These are phyloP conservation scores for Ophiostoma pallidulum DNA, from an alignment of 2,329 filamentous ascomycete species.

Conservation along the genomic window DNA sequence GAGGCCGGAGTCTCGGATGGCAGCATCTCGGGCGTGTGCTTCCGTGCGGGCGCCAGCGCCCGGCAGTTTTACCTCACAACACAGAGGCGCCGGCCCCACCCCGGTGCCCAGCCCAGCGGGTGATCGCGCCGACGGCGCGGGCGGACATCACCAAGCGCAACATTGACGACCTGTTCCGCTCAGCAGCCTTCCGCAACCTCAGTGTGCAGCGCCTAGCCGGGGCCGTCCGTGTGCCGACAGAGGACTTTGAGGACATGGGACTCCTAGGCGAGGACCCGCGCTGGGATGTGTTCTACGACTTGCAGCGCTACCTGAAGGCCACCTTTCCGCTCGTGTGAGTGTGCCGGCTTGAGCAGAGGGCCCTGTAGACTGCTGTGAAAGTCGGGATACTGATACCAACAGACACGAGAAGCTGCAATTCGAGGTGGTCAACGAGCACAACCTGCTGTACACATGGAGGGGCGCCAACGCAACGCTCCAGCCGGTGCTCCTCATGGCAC, in stretches of 20 bases:
- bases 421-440: slow-evolving; percentile 50
- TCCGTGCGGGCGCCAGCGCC: no score
- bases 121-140: no score
- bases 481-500: slow-evolving; percentile 50
- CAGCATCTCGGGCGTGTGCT: no score
- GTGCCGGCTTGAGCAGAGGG: no score
- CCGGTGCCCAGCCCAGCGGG: no score
- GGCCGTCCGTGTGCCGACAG: slow-evolving; percentile 25
- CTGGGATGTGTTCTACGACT: slow-evolving; percentile 48
- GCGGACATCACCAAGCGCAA: no score
- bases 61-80: no score
- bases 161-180: no score
- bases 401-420: slow-evolving; percentile 37
- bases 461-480: slow-evolving; percentile 40
- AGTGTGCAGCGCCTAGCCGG: slow-evolving; percentile 21
- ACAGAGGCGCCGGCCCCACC: no score
- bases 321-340: slow-evolving; percentile 44
- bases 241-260: slow-evolving; percentile 35
- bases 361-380: no score
- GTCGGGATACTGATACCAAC: no score
- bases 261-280: slow-evolving; percentile 43
- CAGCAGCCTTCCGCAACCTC: slow-evolving; percentile 20
- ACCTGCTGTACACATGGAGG: slow-evolving; percentile 48
- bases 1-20: no score
- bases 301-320: slow-evolving; percentile 39